Evolutionary conservation across 2,329 filamentous ascomycete species (phyloP).

Genomic region (Trichoderma lentiforme): DNA sequence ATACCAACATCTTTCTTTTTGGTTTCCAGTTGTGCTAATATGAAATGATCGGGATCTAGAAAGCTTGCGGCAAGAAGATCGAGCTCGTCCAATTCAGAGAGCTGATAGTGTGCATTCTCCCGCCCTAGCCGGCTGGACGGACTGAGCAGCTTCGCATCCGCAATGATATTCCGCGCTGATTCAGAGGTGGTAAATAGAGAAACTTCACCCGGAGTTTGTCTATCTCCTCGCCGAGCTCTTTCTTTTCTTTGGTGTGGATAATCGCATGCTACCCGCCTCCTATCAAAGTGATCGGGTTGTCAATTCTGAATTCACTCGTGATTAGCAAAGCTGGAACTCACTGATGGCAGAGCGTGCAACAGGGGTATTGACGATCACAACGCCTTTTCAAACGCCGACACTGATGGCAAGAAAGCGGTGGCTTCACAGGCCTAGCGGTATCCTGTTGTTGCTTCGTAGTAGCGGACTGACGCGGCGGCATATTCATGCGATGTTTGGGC

Average conservation of each 20-base stretch:
- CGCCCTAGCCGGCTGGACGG: not conserved
- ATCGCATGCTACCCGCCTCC: constrained; percentile 5
- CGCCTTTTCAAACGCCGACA: constrained; percentile 13
- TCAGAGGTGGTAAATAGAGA: not conserved
- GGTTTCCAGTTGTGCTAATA: not conserved
- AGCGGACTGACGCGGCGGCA: not conserved
- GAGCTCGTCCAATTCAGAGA: not conserved
- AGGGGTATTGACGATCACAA: constrained; percentile 7
- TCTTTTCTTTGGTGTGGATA: constrained; percentile 14
- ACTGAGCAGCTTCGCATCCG: not conserved
- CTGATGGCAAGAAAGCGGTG: not conserved
- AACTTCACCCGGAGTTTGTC: not conserved
- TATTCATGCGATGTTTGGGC: not conserved
- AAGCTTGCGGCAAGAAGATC: constrained; percentile 11
- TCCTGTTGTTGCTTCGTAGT: not conserved
- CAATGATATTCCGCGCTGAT: not conserved
- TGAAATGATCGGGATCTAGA: constrained; percentile 6
- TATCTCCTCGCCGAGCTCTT: not conserved
- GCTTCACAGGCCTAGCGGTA: not conserved
- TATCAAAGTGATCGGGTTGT: not conserved
- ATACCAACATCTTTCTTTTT: not conserved
- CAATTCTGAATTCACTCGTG: not conserved
- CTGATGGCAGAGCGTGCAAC: constrained; percentile 11
- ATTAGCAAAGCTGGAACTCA: not conserved
- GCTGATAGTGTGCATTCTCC: not conserved